phyloP scores from a whole-genome alignment of 2,329 filamentous ascomycete species.

The Erysiphe pisi region DNA sequence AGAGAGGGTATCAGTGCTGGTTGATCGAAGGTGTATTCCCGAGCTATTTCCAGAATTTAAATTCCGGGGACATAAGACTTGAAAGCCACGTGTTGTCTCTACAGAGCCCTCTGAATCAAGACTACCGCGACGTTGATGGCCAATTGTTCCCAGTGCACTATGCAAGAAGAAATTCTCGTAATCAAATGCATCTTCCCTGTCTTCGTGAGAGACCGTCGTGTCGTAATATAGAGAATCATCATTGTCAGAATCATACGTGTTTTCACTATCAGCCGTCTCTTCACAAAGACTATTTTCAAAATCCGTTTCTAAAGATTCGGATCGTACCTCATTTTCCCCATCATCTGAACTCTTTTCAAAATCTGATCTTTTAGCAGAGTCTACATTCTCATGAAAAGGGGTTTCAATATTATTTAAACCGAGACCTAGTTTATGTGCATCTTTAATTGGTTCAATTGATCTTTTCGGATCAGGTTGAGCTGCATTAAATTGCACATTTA shows the following conservation, averaged over 20 bases:
- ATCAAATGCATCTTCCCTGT: slow-evolving; percentile 89
- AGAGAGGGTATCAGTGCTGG: slow-evolving; percentile 50
- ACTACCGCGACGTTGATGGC: slow-evolving; percentile 43
- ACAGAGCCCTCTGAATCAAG: slow-evolving; percentile 49
- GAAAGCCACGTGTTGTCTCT: slow-evolving; percentile 47
- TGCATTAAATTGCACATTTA: slow-evolving; percentile 30
- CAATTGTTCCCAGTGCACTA: slow-evolving; percentile 74
- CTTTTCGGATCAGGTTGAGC: slow-evolving; percentile 34
- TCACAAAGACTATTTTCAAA: slow-evolving; percentile 37
- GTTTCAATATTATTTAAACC: background rate
- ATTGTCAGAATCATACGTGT: slow-evolving; percentile 38
- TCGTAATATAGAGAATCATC: slow-evolving; percentile 55
- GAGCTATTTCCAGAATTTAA: slow-evolving; percentile 33
- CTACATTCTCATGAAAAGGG: slow-evolving; percentile 35
- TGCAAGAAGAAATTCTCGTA: slow-evolving; percentile 95
- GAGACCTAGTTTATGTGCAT: slow-evolving; percentile 1
- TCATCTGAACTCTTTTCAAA: slow-evolving; percentile 26
- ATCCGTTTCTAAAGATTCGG: slow-evolving; percentile 31
- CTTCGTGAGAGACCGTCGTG: slow-evolving; percentile 65
- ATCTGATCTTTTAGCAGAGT: slow-evolving; percentile 29
- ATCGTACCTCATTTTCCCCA: slow-evolving; percentile 29
- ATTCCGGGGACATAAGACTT: too few species aligned
- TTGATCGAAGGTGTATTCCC: slow-evolving; percentile 41
- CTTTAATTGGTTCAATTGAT: slow-evolving; percentile 29
- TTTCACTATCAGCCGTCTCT: slow-evolving; percentile 38